phyloP scores from a whole-genome alignment of 495 filamentous ascomycete genomes.

The Penicillium egyptiacum region DNA sequence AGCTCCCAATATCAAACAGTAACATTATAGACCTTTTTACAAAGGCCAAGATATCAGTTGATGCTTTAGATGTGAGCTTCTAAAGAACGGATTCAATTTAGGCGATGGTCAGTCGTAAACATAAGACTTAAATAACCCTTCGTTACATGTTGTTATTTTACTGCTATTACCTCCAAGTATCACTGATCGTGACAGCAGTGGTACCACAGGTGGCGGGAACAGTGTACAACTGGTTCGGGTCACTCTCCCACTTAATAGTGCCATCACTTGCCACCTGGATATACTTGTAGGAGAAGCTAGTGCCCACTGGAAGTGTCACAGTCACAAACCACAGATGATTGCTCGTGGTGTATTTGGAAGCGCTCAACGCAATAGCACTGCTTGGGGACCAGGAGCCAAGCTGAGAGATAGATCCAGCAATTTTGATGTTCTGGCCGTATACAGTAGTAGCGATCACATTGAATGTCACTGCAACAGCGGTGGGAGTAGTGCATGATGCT shows the following conservation, averaged over 20 bases:
- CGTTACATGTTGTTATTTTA: not conserved
- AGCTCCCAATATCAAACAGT: no score
- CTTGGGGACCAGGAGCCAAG: conserved; percentile 59
- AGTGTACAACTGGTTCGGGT: conserved; percentile 60
- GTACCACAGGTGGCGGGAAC: conserved; percentile 51
- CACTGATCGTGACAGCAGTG: conserved; percentile 36
- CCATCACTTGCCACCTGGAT: conserved; percentile 57
- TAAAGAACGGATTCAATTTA: no score
- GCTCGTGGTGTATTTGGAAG: conserved; percentile 51
- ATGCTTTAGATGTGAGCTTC: no score
- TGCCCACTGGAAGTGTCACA: conserved; percentile 51
- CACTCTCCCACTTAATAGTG: conserved; percentile 60
- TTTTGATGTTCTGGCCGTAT: conserved; percentile 59
- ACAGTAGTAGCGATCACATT: conserved; percentile 53
- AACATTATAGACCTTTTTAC: no score
- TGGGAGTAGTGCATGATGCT: conserved; percentile 41
- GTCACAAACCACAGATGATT: conserved; percentile 60
- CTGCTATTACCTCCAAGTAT: conserved; percentile 32
- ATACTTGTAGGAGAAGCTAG: conserved; percentile 66
- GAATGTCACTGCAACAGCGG: conserved; percentile 59
- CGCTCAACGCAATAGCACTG: conserved; percentile 51
- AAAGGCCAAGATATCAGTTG: no score
- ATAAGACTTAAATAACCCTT: not conserved
- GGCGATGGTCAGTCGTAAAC: no score
- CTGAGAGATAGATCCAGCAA: conserved; percentile 54